These are phyloP conservation scores for Brassica incana DNA, from an alignment of 345 rosid species.

Conservation along the genomic window DNA sequence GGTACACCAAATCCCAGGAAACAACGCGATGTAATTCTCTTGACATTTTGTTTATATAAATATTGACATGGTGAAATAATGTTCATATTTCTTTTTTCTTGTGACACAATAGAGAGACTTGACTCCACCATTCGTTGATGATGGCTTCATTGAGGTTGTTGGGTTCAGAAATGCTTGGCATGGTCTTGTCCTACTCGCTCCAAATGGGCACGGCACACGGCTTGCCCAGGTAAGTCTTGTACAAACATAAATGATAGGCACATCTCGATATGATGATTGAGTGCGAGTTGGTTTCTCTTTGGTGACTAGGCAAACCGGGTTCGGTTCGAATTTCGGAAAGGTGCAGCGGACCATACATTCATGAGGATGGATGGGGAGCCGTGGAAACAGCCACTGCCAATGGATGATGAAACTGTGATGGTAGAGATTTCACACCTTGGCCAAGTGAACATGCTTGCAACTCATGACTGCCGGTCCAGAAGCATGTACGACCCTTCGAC, in stretches of 20 bases:
- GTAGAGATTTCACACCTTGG: constrained; percentile 92
- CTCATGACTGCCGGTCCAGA: constrained; percentile 65
- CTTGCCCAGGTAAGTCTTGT: constrained; percentile 44
- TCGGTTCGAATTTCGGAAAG: constrained; percentile 83
- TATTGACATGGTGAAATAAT: not conserved
- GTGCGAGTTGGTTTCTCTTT: not conserved
- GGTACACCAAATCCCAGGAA: constrained; percentile 55
- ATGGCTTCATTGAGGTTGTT: constrained; percentile 78
- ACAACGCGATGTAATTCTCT: constrained; percentile 22
- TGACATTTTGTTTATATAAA: not conserved
- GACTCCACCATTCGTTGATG: constrained; percentile 89
- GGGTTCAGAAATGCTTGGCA: constrained; percentile 99
- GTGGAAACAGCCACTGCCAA: constrained; percentile 92
- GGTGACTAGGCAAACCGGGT: constrained; percentile 68
- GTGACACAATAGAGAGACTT: constrained; percentile 59
- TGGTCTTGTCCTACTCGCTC: constrained; percentile 79
- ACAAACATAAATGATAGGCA: not conserved
- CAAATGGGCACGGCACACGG: constrained; percentile 92
- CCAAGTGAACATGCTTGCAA: constrained; percentile 90
- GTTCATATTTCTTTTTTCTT: constrained; percentile 10
- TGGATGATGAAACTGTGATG: constrained; percentile 68
- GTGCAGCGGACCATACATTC: constrained; percentile 70
- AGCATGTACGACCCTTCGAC: constrained; percentile 51
- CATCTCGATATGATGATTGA: constrained; percentile 4
- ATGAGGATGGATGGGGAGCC: constrained; percentile 99